Conservation (phyloP, 768 basidiomycete species). For the Lentinus brumalis region DNA sequence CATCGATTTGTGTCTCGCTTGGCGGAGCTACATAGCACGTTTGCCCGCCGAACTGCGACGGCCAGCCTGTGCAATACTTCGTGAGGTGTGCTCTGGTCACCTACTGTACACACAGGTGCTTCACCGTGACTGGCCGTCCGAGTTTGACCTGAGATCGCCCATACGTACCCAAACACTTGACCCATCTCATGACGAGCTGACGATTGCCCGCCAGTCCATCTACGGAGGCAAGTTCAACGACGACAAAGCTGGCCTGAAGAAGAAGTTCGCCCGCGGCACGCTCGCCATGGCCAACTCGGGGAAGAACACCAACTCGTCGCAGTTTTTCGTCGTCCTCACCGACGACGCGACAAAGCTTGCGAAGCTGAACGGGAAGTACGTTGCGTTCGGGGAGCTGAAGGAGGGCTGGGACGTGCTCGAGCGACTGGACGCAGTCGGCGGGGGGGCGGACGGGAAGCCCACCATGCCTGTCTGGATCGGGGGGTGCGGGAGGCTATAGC, state of each 20-base stretch:
- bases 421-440: constrained; percentile 35
- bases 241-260: constrained; percentile 52
- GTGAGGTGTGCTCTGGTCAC: too few species aligned
- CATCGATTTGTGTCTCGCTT: too few species aligned
- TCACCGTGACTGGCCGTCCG: too few species aligned
- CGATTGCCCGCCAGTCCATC: constrained; percentile 36
- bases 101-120: too few species aligned
- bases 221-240: constrained; percentile 53
- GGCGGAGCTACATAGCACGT: too few species aligned
- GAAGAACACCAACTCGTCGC: constrained; percentile 49
- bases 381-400: constrained; percentile 43
- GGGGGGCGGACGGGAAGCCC: constrained; percentile 37
- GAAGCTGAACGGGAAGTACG: constrained; percentile 53
- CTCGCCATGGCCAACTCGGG: constrained; percentile 57
- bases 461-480: constrained; percentile 46
- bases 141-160: too few species aligned
- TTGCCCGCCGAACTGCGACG: too few species aligned
- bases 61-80: too few species aligned
- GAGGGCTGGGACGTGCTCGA: constrained; percentile 37
- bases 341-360: constrained; percentile 41
- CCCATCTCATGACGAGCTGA: background rate
- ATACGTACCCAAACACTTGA: too few species aligned
- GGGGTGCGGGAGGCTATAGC: constrained; percentile 34
- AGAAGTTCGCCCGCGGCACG: constrained; percentile 41
- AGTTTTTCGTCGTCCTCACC: constrained; percentile 53